Percentiles rank a stretch among this genome's conserved stretches.
phyloP scores from a whole-genome alignment of 1,139 yeast species.

The Diutina rugosa region DNA sequence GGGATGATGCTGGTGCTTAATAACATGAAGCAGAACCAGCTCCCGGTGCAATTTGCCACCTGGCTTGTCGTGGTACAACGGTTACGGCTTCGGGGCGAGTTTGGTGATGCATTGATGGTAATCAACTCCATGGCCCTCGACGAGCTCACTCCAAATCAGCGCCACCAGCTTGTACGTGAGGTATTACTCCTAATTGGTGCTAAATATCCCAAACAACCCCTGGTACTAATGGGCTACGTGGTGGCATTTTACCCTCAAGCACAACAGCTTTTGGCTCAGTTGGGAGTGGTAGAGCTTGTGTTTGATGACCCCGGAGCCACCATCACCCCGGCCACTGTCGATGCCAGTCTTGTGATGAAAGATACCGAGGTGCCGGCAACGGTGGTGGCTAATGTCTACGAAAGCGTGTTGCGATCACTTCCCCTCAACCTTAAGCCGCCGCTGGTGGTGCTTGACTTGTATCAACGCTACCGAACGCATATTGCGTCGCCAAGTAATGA shows the following conservation, averaged over 20 bases:
- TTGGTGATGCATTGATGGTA: conserved; percentile 23
- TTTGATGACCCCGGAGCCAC: conserved; percentile 8
- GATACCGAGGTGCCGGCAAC: conserved; percentile 12
- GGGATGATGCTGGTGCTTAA: conserved; percentile 11
- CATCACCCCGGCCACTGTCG: background rate
- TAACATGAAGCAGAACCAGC: conserved; percentile 18
- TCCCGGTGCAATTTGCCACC: conserved; percentile 15
- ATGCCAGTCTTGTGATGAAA: background rate
- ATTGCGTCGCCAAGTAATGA: conserved; percentile 8
- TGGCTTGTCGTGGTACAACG: conserved; percentile 15
- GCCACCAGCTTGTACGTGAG: conserved; percentile 14
- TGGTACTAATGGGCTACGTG: conserved; percentile 25
- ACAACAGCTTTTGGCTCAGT: conserved; percentile 4
- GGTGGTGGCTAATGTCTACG: conserved; percentile 11
- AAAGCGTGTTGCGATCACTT: conserved; percentile 10
- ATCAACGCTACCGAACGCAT: conserved; percentile 1
- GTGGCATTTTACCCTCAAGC: conserved; percentile 14
- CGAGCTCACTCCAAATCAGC: conserved; percentile 10
- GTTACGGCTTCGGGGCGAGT: conserved; percentile 16
- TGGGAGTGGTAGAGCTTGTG: conserved; percentile 6
- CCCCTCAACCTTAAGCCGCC: conserved; percentile 7
- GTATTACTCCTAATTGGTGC: conserved; percentile 18
- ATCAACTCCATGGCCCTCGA: conserved; percentile 20
- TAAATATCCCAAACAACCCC: conserved; percentile 20
- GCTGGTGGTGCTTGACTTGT: conserved; percentile 9